Percentiles rank a stretch among this genome's conserved stretches.
Evolutionary conservation across 2,329 filamentous ascomycete species (phyloP).

Genomic region (Fusarium ramigenum): DNA sequence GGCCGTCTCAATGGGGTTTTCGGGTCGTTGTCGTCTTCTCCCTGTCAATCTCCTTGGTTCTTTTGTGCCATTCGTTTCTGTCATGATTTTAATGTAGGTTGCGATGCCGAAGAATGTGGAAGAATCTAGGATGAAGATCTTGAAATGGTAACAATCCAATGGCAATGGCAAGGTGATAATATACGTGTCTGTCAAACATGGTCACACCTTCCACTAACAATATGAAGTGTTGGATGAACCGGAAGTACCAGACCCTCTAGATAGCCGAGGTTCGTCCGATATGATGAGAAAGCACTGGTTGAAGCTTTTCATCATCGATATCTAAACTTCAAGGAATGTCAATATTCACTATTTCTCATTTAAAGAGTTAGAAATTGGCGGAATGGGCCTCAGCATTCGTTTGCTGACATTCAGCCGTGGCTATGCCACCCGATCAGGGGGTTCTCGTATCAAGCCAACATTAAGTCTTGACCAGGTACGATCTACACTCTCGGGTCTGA

Average conservation of each 20-base stretch:
- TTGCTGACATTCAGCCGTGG: conserved; percentile 46
- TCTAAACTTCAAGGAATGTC: conserved; percentile 10
- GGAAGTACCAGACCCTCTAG: not conserved
- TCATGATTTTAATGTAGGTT: conserved; percentile 11
- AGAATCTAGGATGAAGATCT: not conserved
- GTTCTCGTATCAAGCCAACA: conserved; percentile 48
- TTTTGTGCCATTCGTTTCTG: conserved; percentile 1
- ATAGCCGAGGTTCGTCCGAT: conserved; percentile 36
- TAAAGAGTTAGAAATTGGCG: conserved; percentile 35
- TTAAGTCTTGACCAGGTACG: conserved; percentile 68
- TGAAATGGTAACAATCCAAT: not conserved
- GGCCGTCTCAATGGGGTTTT: conserved; percentile 56
- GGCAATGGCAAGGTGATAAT: not conserved
- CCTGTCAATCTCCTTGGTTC: conserved; percentile 13
- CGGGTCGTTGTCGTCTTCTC: conserved; percentile 24
- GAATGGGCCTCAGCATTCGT: conserved; percentile 42
- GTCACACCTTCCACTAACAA: conserved; percentile 25
- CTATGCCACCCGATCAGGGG: conserved; percentile 46
- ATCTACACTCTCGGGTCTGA: not conserved
- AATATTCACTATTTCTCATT: not conserved
- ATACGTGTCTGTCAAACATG: not conserved
- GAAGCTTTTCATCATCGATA: conserved; percentile 32
- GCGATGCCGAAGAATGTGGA: not conserved
- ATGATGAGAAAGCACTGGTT: conserved; percentile 13
- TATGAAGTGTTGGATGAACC: not conserved